Evolutionary conservation across 2,329 filamentous ascomycete genomes (phyloP), one percentile per base, ranked within the genome.

Genomic region (Xylaria sp.): DNA sequence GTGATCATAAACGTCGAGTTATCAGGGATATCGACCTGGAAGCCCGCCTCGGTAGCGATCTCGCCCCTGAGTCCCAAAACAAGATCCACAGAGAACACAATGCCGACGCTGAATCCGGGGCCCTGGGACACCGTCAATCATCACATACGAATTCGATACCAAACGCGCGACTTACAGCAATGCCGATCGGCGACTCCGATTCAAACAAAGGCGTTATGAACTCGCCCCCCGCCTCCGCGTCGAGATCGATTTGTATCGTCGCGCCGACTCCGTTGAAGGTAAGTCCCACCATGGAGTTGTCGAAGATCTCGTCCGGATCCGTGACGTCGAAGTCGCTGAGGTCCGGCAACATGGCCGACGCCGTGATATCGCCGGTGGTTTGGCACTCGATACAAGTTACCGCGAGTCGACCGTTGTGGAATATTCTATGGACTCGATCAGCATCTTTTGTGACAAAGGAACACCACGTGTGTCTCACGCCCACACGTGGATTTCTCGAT

Each of bases 241-340:
- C 57, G 37, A 70, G 13, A 34, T 61, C 62, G 1, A 71, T 39
- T n/a, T 69, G 61, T 11, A 71, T 55, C 8, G 62, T 61, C 2
- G 65, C 69, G 9, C 67, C 66, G 10, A 70, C 68, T 6, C 69
- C 69, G 13, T 67, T 61, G 61, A 71, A 71, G 10, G 58, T 62
- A 13, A 71, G 52, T 0, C 64, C 64, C 3, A 71, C 23, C 44
- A 63, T 63, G 23, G 67, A 65, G 3, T 67, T 59, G 48, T 69
- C 63, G 54, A 71, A 64, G 11, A 66, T 67, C 49, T 70, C 65
- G 3, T 44, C 34, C 1, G 65, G 54, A 30, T 70, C 61, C 10
- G 52, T 57, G n/a, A 70, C 48, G 16, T 42, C 9, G 37, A 70
- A 53, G n/a, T 70, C 67, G 37, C 56, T 65, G 18, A 71, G 54